phyloP scores from a whole-genome alignment of 2,329 filamentous ascomycete genomes.

The Claviceps cyperi region DNA sequence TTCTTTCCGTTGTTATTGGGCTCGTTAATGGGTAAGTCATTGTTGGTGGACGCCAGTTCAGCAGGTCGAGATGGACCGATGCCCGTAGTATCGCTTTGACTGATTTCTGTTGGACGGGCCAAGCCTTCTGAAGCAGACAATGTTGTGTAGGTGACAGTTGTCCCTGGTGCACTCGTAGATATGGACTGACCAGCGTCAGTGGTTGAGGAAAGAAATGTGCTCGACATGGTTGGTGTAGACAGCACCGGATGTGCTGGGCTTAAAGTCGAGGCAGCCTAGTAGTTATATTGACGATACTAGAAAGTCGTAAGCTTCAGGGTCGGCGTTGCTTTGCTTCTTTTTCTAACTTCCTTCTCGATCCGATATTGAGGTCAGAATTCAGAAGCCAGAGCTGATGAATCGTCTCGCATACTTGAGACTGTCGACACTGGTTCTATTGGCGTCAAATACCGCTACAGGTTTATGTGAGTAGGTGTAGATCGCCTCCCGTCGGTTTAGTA shows the following conservation, averaged over 20 bases:
- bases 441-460: background rate
- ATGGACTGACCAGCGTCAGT: background rate
- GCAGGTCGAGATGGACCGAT: background rate
- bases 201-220: background rate
- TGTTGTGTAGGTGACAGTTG: background rate
- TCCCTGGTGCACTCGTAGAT: background rate
- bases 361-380: background rate
- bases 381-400: background rate
- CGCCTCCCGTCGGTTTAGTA: background rate
- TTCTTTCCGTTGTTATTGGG: background rate
- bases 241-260: background rate
- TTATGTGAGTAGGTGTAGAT: background rate
- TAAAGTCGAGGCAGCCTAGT: too few species aligned
- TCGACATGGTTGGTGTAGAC: background rate
- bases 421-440: background rate
- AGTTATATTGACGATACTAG: too few species aligned
- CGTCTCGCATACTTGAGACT: background rate
- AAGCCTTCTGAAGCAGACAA: background rate
- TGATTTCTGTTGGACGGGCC: background rate
- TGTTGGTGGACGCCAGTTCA: background rate
- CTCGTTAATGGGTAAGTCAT: background rate
- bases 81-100: background rate
- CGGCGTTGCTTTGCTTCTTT: too few species aligned
- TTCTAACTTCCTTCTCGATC: too few species aligned
- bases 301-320: too few species aligned